Conservation (phyloP, 2,329 filamentous ascomycete genomes). For the Pseudogymnoascus sp. region DNA sequence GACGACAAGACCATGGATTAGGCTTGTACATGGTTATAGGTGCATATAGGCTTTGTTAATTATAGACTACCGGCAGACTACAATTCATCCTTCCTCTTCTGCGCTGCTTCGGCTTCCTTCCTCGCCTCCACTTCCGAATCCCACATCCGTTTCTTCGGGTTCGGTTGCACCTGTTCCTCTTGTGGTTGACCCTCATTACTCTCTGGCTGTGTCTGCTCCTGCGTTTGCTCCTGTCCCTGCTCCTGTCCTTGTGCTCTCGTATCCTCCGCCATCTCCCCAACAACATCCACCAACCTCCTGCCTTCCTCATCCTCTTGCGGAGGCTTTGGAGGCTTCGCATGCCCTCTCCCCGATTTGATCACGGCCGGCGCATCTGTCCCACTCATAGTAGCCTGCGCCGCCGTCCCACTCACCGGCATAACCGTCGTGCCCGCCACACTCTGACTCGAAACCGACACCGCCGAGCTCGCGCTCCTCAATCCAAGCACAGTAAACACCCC, state of each 20-base stretch:
- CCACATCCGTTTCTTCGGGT: constrained; percentile 55
- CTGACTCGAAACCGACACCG: constrained; percentile 15
- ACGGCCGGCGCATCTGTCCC: constrained; percentile 19
- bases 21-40: not conserved
- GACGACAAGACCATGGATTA: not conserved
- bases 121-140: constrained; percentile 38
- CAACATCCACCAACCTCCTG: constrained; percentile 39
- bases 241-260: constrained; percentile 13
- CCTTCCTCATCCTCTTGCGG: constrained; percentile 30
- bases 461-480: constrained; percentile 22
- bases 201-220: constrained; percentile 8
- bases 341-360: constrained; percentile 12
- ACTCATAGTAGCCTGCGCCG: constrained; percentile 8
- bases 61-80: constrained; percentile 1
- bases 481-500: constrained; percentile 46
- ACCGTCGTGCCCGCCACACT: constrained; percentile 8
- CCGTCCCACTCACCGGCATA: not conserved
- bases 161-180: constrained; percentile 31
- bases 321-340: constrained; percentile 34
- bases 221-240: constrained; percentile 9
- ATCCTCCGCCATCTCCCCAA: constrained; percentile 45
- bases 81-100: constrained; percentile 10
- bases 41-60: not conserved
- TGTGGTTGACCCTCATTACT: constrained; percentile 4
- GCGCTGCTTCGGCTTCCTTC: constrained; percentile 13